These are phyloP conservation scores for Pythium dissotocum DNA, from an alignment of 352 stramenopile genomes.

Conservation along the genomic window DNA sequence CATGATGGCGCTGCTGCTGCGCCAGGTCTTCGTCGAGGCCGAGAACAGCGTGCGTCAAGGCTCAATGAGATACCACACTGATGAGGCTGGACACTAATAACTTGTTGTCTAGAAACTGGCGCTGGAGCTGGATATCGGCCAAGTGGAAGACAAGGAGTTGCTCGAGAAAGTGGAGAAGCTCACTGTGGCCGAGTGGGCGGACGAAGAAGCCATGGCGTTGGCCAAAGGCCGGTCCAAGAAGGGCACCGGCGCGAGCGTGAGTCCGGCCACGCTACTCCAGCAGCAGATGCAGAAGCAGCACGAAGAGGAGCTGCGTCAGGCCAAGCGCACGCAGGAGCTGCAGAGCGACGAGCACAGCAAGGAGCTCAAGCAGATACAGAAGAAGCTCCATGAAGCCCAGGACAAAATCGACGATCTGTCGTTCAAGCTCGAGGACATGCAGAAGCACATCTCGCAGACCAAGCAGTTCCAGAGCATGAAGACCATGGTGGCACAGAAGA, in stretches of 20 bases:
- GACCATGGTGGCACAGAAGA: slow-evolving; percentile 80
- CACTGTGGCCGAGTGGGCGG: slow-evolving; percentile 70
- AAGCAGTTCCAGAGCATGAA: slow-evolving; percentile 88
- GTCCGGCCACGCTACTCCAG: slow-evolving; percentile 21
- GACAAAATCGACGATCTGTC: slow-evolving; percentile 61
- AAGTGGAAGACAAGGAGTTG: slow-evolving; percentile 72
- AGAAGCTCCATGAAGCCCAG: slow-evolving; percentile 53
- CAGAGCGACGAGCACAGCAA: slow-evolving; percentile 54
- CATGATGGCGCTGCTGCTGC: slow-evolving; percentile 85
- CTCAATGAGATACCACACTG: neutral
- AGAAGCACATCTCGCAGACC: slow-evolving; percentile 74
- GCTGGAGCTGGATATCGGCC: slow-evolving; percentile 71
- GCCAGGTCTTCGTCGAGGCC: slow-evolving; percentile 74
- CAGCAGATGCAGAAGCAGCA: slow-evolving; percentile 35
- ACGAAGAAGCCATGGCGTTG: slow-evolving; percentile 27
- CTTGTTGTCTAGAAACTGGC: slow-evolving; percentile 43
- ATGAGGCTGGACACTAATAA: no score
- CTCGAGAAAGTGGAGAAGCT: slow-evolving; percentile 78
- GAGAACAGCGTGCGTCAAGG: slow-evolving; percentile 50
- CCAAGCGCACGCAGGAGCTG: slow-evolving; percentile 43
- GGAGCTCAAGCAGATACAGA: slow-evolving; percentile 54
- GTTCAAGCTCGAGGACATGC: slow-evolving; percentile 51
- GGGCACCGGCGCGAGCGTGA: slow-evolving; percentile 3
- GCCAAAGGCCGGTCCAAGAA: slow-evolving; percentile 8
- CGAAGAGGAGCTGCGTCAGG: slow-evolving; percentile 64